Conservation (phyloP, 2,329 filamentous ascomycete species). For the Hymenoscyphus fraxineus region DNA sequence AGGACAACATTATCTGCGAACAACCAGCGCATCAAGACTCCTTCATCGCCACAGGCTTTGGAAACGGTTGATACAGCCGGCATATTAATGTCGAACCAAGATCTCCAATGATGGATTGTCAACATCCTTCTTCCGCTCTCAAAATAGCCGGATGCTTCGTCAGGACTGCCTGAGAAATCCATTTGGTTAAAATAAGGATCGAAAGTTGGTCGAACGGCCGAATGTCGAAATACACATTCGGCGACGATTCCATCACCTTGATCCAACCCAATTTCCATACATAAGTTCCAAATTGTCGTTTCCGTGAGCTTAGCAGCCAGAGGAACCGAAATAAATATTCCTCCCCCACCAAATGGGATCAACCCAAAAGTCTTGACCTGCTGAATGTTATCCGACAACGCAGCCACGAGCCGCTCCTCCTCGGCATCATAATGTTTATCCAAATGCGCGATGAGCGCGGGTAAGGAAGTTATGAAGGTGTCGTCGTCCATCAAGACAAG, state of each 20-base stretch:
- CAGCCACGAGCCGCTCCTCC: constrained; percentile 20
- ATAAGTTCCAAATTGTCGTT: constrained; percentile 18
- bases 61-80: constrained; percentile 14
- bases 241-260: constrained; percentile 29
- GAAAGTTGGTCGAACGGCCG: constrained; percentile 22
- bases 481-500: constrained; percentile 31
- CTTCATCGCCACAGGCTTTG: constrained; percentile 26
- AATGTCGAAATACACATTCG: constrained; percentile 24
- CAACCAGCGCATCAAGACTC: constrained; percentile 41
- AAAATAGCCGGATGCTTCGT: constrained; percentile 23
- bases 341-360: constrained; percentile 29
- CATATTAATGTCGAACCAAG: constrained; percentile 27
- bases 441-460: constrained; percentile 23
- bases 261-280: constrained; percentile 14
- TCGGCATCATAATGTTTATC: constrained; percentile 20
- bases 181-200: constrained; percentile 28
- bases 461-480: constrained; percentile 30
- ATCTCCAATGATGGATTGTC: constrained; percentile 29
- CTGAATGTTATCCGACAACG: constrained; percentile 25
- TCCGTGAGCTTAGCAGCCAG: constrained; percentile 19
- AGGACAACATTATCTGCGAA: constrained; percentile 41
- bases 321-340: constrained; percentile 29
- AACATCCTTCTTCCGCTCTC: constrained; percentile 27
- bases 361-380: constrained; percentile 25
- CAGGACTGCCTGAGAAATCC: constrained; percentile 25